Conservation (phyloP, 1,284 basidiomycete genomes). For the Cryptococcus sp. region DNA sequence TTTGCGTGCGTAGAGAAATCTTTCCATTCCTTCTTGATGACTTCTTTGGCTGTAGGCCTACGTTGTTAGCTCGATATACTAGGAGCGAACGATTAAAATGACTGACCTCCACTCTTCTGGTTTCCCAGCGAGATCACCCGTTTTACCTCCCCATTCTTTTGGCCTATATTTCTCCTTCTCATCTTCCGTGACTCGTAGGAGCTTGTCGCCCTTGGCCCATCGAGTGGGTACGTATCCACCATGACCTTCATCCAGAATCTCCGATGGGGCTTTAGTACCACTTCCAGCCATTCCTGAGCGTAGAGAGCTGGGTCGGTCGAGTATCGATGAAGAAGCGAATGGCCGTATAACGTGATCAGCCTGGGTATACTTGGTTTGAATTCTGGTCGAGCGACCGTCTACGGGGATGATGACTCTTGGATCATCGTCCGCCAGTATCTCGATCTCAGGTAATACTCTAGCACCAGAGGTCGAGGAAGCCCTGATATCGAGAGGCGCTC, state of each 20-base stretch:
- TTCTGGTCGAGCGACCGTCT: conserved; percentile 29
- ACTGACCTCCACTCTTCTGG: conserved; percentile 47
- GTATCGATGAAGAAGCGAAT: conserved; percentile 7
- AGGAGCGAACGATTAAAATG: background rate
- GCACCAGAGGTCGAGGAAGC: conserved; percentile 2
- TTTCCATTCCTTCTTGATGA: conserved; percentile 44
- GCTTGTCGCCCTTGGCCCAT: conserved; percentile 45
- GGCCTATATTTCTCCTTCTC: conserved; percentile 46
- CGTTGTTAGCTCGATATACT: background rate
- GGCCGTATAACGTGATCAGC: conserved; percentile 30
- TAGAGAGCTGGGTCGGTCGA: background rate
- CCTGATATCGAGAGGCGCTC: background rate
- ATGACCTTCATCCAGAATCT: conserved; percentile 34
- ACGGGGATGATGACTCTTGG: conserved; percentile 39
- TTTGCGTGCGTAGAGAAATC: conserved; percentile 41
- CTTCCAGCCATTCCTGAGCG: background rate
- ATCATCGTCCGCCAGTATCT: conserved; percentile 46
- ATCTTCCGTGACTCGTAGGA: conserved; percentile 36
- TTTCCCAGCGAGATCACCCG: conserved; percentile 36
- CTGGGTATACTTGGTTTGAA: conserved; percentile 24
- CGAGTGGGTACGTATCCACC: conserved; percentile 44
- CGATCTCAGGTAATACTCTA: conserved; percentile 41
- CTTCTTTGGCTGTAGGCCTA: conserved; percentile 41
- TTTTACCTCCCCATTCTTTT: conserved; percentile 42
- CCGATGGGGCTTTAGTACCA: conserved; percentile 13